These are phyloP conservation scores for Pulveroboletus frians DNA, from an alignment of 768 basidiomycete genomes.

Conservation along the genomic window DNA sequence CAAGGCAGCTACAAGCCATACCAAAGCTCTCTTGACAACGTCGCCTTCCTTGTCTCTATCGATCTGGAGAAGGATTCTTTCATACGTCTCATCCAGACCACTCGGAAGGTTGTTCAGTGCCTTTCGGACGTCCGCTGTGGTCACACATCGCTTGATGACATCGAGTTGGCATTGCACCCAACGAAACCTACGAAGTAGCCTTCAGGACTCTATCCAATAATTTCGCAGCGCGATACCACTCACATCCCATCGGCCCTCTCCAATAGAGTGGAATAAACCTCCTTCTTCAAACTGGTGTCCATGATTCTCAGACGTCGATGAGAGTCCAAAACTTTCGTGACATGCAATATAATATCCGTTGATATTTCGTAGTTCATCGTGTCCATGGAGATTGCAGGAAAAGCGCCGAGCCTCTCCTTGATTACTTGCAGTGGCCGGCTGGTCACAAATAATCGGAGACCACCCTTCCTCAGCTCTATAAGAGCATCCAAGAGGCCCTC, in stretches of 20 bases:
- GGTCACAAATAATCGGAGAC: slow-evolving; percentile 6
- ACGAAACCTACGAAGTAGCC: slow-evolving; percentile 6
- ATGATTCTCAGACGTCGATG: slow-evolving; percentile 1
- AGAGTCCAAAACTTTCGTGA: slow-evolving; percentile 8
- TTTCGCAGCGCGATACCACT: background rate
- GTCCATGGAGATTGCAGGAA: slow-evolving; percentile 5
- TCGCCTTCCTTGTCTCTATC: background rate
- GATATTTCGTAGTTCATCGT: background rate
- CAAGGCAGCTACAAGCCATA: slow-evolving; percentile 12
- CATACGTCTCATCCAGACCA: slow-evolving; percentile 6
- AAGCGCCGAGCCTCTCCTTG: background rate
- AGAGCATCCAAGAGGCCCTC: background rate
- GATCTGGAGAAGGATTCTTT: background rate
- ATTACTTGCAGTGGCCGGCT: slow-evolving; percentile 14
- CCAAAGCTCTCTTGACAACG: slow-evolving; percentile 1
- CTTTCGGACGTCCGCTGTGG: background rate
- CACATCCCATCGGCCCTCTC: slow-evolving; percentile 14
- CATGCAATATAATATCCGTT: slow-evolving; percentile 5
- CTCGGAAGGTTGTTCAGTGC: slow-evolving; percentile 1
- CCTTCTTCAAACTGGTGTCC: background rate
- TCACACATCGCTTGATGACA: background rate
- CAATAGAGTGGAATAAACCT: background rate
- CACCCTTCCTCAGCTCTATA: background rate
- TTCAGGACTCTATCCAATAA: no score
- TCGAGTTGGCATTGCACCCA: slow-evolving; percentile 15